Percentiles rank a stretch among this genome's conserved stretches.
phyloP scores from a whole-genome alignment of 176 grass and related monocot genomes.

The Aechmea fasciata region DNA sequence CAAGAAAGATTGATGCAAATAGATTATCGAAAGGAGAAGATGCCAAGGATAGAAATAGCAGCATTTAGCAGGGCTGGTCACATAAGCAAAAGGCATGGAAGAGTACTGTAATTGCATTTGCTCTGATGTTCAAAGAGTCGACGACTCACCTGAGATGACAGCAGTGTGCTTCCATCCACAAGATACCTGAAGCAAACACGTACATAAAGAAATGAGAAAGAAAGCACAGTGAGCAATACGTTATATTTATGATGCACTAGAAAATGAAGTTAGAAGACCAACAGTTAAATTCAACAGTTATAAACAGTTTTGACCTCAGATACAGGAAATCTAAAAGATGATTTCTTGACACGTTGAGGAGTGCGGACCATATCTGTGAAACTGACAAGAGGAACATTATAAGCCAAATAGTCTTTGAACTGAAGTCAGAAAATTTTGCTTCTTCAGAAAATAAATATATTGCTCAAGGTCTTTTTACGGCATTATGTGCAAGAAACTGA shows the following conservation, averaged over 20 bases:
- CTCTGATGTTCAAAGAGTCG: not conserved
- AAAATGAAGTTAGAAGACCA: not conserved
- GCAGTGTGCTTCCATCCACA: conserved; percentile 99
- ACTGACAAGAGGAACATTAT: conserved; percentile 35
- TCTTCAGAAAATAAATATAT: not conserved
- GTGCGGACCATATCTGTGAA: conserved; percentile 49
- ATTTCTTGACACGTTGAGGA: conserved; percentile 60
- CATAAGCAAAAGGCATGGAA: not conserved
- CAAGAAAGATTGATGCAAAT: too few relatives aligned
- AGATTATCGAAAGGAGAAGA: too few relatives aligned
- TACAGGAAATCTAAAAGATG: conserved; percentile 59
- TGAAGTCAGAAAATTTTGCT: not conserved
- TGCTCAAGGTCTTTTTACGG: not conserved
- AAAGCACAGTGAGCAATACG: not conserved
- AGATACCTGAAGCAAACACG: conserved; percentile 51
- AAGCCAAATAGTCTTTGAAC: conserved; percentile 4
- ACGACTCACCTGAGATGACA: conserved; percentile 71
- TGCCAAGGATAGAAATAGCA: too few relatives aligned
- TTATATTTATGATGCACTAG: not conserved
- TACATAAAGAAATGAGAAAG: conserved; percentile 17
- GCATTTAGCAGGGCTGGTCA: not conserved
- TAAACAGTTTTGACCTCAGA: conserved; percentile 44
- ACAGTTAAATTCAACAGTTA: not conserved
- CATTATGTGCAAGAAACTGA: not conserved
- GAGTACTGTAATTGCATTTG: not conserved